Base-by-base conservation (phyloP, 2,329 filamentous ascomycete species). In the Escovopsis weberi region DNA sequence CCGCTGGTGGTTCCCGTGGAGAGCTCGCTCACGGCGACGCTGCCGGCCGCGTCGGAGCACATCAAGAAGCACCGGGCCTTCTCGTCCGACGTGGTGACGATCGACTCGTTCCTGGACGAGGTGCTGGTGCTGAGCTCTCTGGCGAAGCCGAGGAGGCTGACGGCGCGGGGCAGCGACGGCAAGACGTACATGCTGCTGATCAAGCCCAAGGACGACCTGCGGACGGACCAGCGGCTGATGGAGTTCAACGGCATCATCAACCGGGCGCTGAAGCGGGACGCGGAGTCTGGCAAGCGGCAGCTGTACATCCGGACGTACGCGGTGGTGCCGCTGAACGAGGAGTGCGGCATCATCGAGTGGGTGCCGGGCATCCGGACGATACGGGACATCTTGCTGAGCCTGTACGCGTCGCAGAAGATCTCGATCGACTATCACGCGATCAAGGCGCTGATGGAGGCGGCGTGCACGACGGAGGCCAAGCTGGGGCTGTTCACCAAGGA, bases 241-340 rank as follows among this genome's bases (percentile, higher is more conserved):
- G 93, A 98, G 58, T 98, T 98, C 69, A 98, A 96, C 59, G 80
- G 82, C 38, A 91, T 96, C 76, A 96, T 98, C 67, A 98, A 98
- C 59, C 76, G 91, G 45, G 86, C 89, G 3, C 65, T 99, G 44
- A 94, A 95, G 57, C 80, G 84, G 47, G 88, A 96, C 54, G 80
- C 88, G 2, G 88, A 95, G 57, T 85, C 87, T 12, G 93, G 85
- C 60, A 83, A 85, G 58, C 78, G 91, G 12, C 84, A 91, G 50
- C 72, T 98, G 43, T 94, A 94, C 59, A 94, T 99, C 62, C 87
- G 88, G 56, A 98, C 91, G 0, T 98, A 99, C 54, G 87, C 86
- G 6, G 93, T 99, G 11, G 94, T 89, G 4, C 93, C 91, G 2
- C 68, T 99, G 39, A 96, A 94, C 58, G 93, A 98, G 63, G 89